These are phyloP conservation scores for Colletotrichum melonis DNA, from an alignment of 2,329 filamentous ascomycete species.

Conservation along the genomic window DNA sequence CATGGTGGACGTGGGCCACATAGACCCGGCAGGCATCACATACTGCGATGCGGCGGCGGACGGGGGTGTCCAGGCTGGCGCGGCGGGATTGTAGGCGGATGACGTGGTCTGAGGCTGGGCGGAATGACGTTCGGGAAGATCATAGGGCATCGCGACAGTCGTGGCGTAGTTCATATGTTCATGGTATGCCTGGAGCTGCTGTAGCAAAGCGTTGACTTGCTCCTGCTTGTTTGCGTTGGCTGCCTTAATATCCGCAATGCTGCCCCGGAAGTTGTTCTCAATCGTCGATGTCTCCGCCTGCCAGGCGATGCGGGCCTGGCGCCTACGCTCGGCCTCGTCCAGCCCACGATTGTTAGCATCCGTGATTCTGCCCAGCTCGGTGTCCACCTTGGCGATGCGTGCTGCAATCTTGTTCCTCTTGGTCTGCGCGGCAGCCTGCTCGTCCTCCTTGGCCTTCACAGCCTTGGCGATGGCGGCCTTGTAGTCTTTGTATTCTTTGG, in stretches of 20 bases:
- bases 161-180: constrained; percentile 47
- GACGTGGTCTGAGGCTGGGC: constrained; percentile 36
- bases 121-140: constrained; percentile 38
- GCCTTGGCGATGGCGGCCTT: constrained; percentile 73
- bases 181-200: constrained; percentile 47
- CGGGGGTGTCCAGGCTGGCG: constrained; percentile 47
- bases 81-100: constrained; percentile 39
- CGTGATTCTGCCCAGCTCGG: constrained; percentile 76
- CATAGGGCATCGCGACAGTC: constrained; percentile 46
- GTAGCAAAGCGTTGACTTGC: constrained; percentile 51
- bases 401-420: constrained; percentile 79
- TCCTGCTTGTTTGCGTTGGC: constrained; percentile 53
- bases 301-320: constrained; percentile 61
- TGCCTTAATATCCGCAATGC: constrained; percentile 50
- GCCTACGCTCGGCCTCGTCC: constrained; percentile 71
- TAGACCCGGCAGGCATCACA: constrained; percentile 40
- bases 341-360: constrained; percentile 75
- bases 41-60: constrained; percentile 48
- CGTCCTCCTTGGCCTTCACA: constrained; percentile 71
- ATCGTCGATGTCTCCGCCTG: constrained; percentile 58
- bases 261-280: constrained; percentile 56
- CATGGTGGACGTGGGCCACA: constrained; percentile 49
- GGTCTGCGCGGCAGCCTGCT: constrained; percentile 71
- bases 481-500: constrained; percentile 65
- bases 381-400: constrained; percentile 78